These are phyloP conservation scores for Stellera chamaejasme DNA, from an alignment of 345 rosid genomes.

Conservation along the genomic window DNA sequence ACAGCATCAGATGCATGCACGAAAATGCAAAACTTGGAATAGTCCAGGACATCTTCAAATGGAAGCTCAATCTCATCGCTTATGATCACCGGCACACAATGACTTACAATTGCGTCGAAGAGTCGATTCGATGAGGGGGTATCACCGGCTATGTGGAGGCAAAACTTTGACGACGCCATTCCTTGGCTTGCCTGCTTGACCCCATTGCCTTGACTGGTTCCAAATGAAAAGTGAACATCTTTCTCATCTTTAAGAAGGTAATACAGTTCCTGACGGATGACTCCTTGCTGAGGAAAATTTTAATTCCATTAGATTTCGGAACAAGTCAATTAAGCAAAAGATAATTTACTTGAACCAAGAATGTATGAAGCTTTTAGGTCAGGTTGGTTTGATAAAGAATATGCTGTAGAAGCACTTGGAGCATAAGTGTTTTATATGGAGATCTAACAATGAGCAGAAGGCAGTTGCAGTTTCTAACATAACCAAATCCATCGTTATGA, in stretches of 20 bases:
- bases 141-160: constrained; percentile 90
- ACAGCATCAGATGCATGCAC: constrained; percentile 63
- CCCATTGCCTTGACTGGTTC: constrained; percentile 58
- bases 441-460: no score
- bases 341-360: neutral
- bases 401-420: no score
- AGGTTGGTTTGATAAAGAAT: no score
- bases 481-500: no score
- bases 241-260: constrained; percentile 84
- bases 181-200: constrained; percentile 61
- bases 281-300: constrained; percentile 52
- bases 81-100: constrained; percentile 84
- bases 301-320: neutral
- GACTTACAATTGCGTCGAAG: constrained; percentile 77
- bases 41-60: constrained; percentile 81
- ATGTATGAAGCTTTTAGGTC: no score
- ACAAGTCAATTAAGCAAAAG: neutral
- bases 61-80: constrained; percentile 88
- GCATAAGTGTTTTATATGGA: no score
- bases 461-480: no score
- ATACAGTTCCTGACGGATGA: constrained; percentile 71
- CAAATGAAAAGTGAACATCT: constrained; percentile 79
- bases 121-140: constrained; percentile 96
- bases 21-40: constrained; percentile 65
- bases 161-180: constrained; percentile 83